These are phyloP conservation scores for Microcos paniculata DNA, from an alignment of 345 rosid species.

Conservation along the genomic window DNA sequence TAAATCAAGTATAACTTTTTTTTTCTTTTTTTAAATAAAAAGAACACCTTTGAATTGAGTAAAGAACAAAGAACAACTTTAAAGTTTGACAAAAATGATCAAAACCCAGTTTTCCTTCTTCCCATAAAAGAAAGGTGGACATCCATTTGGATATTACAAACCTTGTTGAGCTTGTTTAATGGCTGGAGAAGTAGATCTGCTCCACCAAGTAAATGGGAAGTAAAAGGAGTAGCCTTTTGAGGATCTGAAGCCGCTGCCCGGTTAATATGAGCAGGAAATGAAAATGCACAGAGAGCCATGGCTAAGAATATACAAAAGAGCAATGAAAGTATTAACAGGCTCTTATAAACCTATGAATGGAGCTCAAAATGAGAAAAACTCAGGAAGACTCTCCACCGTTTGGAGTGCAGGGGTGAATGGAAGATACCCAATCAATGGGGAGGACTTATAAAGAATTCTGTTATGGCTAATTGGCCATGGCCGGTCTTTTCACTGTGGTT, in stretches of 20 bases:
- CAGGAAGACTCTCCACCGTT: background rate
- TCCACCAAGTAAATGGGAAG: constrained; percentile 41
- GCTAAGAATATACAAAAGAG: background rate
- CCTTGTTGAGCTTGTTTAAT: constrained; percentile 40
- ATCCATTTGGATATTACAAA: constrained; percentile 21
- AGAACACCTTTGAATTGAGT: background rate
- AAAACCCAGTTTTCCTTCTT: constrained; percentile 16
- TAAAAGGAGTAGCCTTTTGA: constrained; percentile 33
- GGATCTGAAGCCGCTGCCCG: constrained; percentile 37
- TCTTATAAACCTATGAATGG: background rate
- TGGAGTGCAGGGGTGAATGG: background rate
- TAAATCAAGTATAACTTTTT: background rate
- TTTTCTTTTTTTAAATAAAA: constrained; percentile 1
- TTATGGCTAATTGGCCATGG: background rate
- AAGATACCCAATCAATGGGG: background rate
- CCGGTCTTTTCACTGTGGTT: background rate
- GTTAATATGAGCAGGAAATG: constrained; percentile 54
- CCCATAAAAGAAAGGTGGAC: constrained; percentile 5
- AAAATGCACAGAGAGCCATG: constrained; percentile 76
- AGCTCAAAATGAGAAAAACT: background rate
- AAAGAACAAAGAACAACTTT: background rate
- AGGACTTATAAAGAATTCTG: background rate
- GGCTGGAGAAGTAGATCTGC: constrained; percentile 52
- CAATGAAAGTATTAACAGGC: background rate
- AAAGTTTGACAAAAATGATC: constrained; percentile 13